Evolutionary conservation across 1,284 basidiomycete genomes (phyloP), one percentile per base, ranked within the genome.

Genomic region (Rhodotorula glutinis): DNA sequence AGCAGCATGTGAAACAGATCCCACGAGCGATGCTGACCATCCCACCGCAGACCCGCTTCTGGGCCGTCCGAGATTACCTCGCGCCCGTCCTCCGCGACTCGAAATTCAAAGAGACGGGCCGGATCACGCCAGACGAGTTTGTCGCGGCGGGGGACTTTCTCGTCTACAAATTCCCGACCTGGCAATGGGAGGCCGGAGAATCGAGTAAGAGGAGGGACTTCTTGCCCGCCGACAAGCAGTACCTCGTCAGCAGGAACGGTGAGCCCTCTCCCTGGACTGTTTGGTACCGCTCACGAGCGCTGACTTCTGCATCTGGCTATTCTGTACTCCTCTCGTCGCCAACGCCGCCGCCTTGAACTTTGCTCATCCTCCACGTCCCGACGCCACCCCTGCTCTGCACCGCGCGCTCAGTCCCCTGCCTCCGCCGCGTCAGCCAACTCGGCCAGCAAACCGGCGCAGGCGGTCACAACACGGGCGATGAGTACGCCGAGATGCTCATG

Each of bases 41-140:
- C 11, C 33, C 33, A 38, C 33, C 33, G 11, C 51, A 54, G 86
- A 87, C 88, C 82, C 91, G 95, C 83, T 92, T 90, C 80, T 96
- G 92, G 88, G 90, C 92, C 17, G 89, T 97, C 69, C 87, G 95
- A 75, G 95, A 98, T 79, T 96, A 96, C 79, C 88, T 98, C 68
- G 92, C 92, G 69, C 95, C 95, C 10, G 92, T 93, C 41, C 85
- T 98, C 74, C 90, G 89, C 77, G 95, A 98, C 82, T 93, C 90
- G 82, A 98, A 98, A 79, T 98, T 98, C 84, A 98, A 96, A 80
- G 95, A 98, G 80, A 92, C 97, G 77, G 95, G 95, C 17, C 84
- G 94, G 63, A 57, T 71, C 47, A 67, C 71, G 60, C 66, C 78
- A 91, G 93, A 96, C 85, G 93, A 96, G 80, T 96, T 96, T 77